Evolutionary conservation across 1,284 basidiomycete species (phyloP), one percentile per base, ranked within the genome.

Genomic region (Moniliella sp.): DNA sequence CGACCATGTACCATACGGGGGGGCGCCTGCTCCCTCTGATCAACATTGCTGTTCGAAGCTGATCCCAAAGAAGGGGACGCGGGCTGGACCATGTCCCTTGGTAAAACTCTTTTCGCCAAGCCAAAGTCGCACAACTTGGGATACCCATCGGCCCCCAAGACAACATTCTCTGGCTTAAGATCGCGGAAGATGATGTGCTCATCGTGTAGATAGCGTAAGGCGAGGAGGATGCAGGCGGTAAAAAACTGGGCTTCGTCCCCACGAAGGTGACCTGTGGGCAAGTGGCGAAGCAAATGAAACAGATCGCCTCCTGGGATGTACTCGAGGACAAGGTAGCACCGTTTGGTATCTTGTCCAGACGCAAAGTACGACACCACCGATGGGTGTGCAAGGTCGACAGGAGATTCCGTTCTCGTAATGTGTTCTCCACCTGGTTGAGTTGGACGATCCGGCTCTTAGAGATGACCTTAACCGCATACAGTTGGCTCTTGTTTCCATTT

Each of bases 341-440:
- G 68, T 27, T 64, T 53, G 37, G 61, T 56, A 45, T 69, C 67
- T 42, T 68, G 58, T 35, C n/a, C n/a, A n/a, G 45, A 35, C 15
- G 31, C 28, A 15, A 39, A 27, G 33, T 35, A 45, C 36, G 32
- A 50, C 42, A 40, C 57, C 25, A 43, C 41, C 48, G 59, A 57
- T 30, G 61, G 50, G 41, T 61, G 37, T 21, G 48, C 37, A 7
- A 37, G 31, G 25, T 34, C 25, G 27, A 29, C 27, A 70, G 60
- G 34, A 69, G 68, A 30, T 53, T 56, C 13, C 66, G 60, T 41
- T 70, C 69, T 16, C 63, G 66, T 43, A 67, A 68, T 52, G 68
- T 66, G 42, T 70, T 68, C 47, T 69, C 66, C 23, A 70, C 65
- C 45, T 70, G 69, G 39, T 68, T 67, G 19, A 70, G 47, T 15